These are phyloP conservation scores for Aristolochia fimbriata DNA, from an alignment of 164 flowering plant genomes.

Conservation along the genomic window DNA sequence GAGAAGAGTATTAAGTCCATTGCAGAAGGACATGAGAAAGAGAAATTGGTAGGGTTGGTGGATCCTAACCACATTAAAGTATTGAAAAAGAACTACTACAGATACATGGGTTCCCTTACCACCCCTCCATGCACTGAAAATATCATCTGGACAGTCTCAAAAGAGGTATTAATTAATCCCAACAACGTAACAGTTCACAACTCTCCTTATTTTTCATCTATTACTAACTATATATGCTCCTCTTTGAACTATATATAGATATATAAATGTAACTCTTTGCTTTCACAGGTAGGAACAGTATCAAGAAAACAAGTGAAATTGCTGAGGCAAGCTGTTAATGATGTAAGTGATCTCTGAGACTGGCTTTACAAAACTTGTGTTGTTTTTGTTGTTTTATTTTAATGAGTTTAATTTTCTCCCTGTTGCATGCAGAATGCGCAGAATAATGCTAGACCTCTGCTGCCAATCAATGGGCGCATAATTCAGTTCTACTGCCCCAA, in stretches of 20 bases:
- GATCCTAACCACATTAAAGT: constrained; percentile 22
- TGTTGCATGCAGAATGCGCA: constrained; percentile 5
- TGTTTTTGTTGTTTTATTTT: too few species aligned
- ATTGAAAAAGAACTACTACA: constrained; percentile 26
- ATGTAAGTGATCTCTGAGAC: constrained; percentile 4
- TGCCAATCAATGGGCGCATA: constrained; percentile 2
- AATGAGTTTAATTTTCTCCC: neutral
- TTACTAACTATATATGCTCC: too few species aligned
- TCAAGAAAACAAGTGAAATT: constrained; percentile 8
- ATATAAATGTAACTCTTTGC: neutral
- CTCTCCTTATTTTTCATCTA: too few species aligned
- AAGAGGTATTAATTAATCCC: too few species aligned
- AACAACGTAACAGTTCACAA: too few species aligned
- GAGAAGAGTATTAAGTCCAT: constrained; percentile 14
- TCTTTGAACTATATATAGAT: too few species aligned
- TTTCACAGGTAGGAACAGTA: constrained; percentile 9
- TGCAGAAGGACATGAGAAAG: constrained; percentile 5
- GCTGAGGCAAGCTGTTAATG: constrained; percentile 6
- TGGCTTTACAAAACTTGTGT: neutral
- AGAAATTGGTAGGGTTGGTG: constrained; percentile 17
- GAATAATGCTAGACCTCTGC: constrained; percentile 9
- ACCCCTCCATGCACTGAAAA: constrained; percentile 45
- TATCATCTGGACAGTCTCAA: constrained; percentile 42
- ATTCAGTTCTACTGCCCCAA: constrained; percentile 5
- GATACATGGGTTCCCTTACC: constrained; percentile 38